Percentiles rank a stretch among this genome's conserved stretches.
phyloP scores from a whole-genome alignment of 805 yeast genomes.

The Saccharomyces eubayanus region DNA sequence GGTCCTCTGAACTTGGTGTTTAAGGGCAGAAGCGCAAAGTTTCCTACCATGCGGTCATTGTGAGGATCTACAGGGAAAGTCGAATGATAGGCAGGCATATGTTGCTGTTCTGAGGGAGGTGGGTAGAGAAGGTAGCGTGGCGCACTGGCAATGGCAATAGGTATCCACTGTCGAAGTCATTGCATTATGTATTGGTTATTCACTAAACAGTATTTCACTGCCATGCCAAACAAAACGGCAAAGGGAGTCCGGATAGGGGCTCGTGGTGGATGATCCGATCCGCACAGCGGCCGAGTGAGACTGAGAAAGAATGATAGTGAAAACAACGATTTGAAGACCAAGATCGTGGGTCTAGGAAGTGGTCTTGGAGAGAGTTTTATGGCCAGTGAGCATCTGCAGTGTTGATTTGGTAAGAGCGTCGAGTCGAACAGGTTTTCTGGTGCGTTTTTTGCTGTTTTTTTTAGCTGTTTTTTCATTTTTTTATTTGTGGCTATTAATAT shows the following conservation, averaged over 20 bases:
- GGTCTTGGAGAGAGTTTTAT: not conserved
- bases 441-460: not conserved
- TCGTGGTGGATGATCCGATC: not conserved
- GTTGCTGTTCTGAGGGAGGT: not conserved
- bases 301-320: not conserved
- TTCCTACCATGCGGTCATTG: slow-evolving; percentile 60
- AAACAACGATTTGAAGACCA: not conserved
- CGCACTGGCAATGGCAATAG: not conserved
- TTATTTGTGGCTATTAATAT: not conserved
- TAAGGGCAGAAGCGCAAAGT: slow-evolving; percentile 76
- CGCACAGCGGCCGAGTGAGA: not conserved
- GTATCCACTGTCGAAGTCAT: not conserved
- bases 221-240: not conserved
- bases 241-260: not conserved
- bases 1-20: slow-evolving; percentile 86
- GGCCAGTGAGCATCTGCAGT: not conserved
- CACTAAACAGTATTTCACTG: not conserved
- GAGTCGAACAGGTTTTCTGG: not conserved
- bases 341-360: not conserved
- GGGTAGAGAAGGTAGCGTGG: not conserved
- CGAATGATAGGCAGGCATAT: slow-evolving; percentile 62
- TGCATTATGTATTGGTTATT: not conserved
- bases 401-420: not conserved
- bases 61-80: slow-evolving; percentile 60
- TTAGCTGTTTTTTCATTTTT: not conserved